Base-by-base conservation (phyloP, 306 rosid species). In the Aeschynomene evenia region DNA sequence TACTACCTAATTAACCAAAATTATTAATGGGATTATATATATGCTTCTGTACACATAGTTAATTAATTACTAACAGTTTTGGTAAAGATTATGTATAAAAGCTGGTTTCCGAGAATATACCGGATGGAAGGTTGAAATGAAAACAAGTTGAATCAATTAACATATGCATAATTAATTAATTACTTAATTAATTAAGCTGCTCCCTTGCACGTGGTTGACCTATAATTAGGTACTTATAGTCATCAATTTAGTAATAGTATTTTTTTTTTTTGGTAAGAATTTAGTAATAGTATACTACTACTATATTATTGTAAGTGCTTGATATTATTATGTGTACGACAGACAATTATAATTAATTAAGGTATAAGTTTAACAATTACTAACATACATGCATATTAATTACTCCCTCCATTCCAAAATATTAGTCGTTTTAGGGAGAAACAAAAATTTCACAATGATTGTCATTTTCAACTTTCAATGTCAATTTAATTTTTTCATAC, bases 201-300 rank as follows among this genome's bases (percentile, higher is more conserved):
- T 63, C 26, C 57, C 26, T 2, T 2, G 61, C 77, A 46, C 51
- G 70, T 71, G 78, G 56, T 65, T 71, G 65, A 71, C 70, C 57
- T 49, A 26, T 71, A 21, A 28, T 52, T 49, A 14, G 18, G 15
- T 20, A 37, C 51, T 15, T 57, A 42, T 63, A 53, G 42, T 71
- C 63, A 24, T 18, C 53, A 55, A 28, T 70, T 26, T 13, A 42
- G 34, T 28, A n/a, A n/a, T n/a, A n/a, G n/a, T n/a, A n/a, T n/a
- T n/a, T n/a, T n/a, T n/a, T n/a, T n/a, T n/a, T n/a, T n/a, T n/a
- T n/a, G n/a, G n/a, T n/a, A n/a, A n/a, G n/a, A n/a, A n/a, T n/a
- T n/a, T n/a, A n/a, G n/a, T n/a, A n/a, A n/a, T n/a, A n/a, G n/a
- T n/a, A n/a, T n/a, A n/a, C n/a, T n/a, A n/a, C n/a, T n/a, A n/a